A percentile compares a stretch with the other conserved stretches of the same genome.
These are phyloP conservation scores for Phytophthora fragariae DNA, from an alignment of 352 stramenopile species.

Conservation along the genomic window DNA sequence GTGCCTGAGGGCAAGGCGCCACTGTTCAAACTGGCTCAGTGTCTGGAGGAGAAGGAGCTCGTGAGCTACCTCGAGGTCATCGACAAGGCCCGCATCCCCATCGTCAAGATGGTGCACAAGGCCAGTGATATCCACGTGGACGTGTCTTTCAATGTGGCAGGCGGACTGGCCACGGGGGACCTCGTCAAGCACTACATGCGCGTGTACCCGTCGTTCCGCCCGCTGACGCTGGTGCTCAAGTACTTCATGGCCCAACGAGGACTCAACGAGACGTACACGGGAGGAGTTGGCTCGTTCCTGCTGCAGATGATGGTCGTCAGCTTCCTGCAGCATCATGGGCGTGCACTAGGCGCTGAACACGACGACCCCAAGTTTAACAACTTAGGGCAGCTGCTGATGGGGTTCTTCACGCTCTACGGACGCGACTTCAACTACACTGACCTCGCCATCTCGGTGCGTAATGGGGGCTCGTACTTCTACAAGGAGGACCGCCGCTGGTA, in stretches of 20 bases:
- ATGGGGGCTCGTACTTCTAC: slow-evolving; percentile 93
- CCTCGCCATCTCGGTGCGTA: slow-evolving; percentile 92
- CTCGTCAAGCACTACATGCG: slow-evolving; percentile 93
- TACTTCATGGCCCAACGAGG: slow-evolving; percentile 95
- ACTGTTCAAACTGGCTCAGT: slow-evolving; percentile 59
- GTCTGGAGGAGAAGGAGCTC: slow-evolving; percentile 70
- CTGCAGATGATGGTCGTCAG: slow-evolving; percentile 96
- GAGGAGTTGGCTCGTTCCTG: slow-evolving; percentile 94
- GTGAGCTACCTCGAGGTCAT: slow-evolving; percentile 95
- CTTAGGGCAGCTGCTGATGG: slow-evolving; percentile 92
- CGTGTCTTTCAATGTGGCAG: slow-evolving; percentile 92
- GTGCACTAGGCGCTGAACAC: slow-evolving; percentile 54
- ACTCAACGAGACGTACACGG: slow-evolving; percentile 95
- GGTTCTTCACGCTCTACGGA: slow-evolving; percentile 96
- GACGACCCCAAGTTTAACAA: slow-evolving; percentile 87
- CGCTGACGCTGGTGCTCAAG: slow-evolving; percentile 96
- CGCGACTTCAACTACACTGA: slow-evolving; percentile 95
- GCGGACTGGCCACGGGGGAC: slow-evolving; percentile 84
- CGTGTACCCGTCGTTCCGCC: slow-evolving; percentile 91
- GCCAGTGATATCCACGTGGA: slow-evolving; percentile 91
- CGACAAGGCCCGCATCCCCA: slow-evolving; percentile 94
- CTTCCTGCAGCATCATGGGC: slow-evolving; percentile 93
- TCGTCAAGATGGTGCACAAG: slow-evolving; percentile 96
- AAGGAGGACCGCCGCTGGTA: slow-evolving; percentile 88
- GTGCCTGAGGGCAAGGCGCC: slow-evolving; percentile 63